Evolutionary conservation across 2,329 filamentous ascomycete species (phyloP).

Genomic region (Emmonsia crescens): DNA sequence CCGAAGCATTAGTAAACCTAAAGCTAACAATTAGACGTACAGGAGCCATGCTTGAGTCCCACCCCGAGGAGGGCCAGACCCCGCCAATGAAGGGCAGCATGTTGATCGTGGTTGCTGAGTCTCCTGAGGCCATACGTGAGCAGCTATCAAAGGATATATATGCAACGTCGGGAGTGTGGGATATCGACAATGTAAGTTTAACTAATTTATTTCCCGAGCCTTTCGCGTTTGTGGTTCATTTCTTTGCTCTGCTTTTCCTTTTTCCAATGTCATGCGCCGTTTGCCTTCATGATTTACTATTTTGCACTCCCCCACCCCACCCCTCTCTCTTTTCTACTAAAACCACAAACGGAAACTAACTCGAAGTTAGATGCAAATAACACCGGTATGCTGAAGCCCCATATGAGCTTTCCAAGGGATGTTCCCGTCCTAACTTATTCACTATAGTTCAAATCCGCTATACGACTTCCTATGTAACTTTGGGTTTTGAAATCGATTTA

Average conservation of each 20-base stretch:
- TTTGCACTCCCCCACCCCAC: neutral
- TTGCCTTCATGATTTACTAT: neutral
- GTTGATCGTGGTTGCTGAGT: constrained; percentile 55
- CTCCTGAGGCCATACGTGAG: constrained; percentile 58
- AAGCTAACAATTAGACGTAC: neutral
- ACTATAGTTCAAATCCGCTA: constrained; percentile 9
- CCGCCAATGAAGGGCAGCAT: constrained; percentile 63
- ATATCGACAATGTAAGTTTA: constrained; percentile 52
- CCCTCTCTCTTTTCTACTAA: neutral
- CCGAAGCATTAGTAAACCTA: neutral
- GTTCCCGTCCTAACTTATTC: neutral
- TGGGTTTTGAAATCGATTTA: neutral
- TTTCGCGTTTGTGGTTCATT: neutral
- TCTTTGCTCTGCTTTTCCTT: constrained; percentile 5
- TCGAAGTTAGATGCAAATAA: constrained; percentile 8
- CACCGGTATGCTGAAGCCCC: constrained; percentile 7
- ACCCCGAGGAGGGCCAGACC: constrained; percentile 51
- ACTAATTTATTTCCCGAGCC: constrained; percentile 15
- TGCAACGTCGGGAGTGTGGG: constrained; percentile 63
- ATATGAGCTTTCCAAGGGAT: neutral
- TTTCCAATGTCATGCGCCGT: neutral
- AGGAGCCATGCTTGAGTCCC: constrained; percentile 58
- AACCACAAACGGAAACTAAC: neutral
- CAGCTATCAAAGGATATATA: constrained; percentile 64
- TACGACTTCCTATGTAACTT: constrained; percentile 1